Base-by-base conservation (phyloP, 179 eudicot species). In the Silene noctiflora region DNA sequence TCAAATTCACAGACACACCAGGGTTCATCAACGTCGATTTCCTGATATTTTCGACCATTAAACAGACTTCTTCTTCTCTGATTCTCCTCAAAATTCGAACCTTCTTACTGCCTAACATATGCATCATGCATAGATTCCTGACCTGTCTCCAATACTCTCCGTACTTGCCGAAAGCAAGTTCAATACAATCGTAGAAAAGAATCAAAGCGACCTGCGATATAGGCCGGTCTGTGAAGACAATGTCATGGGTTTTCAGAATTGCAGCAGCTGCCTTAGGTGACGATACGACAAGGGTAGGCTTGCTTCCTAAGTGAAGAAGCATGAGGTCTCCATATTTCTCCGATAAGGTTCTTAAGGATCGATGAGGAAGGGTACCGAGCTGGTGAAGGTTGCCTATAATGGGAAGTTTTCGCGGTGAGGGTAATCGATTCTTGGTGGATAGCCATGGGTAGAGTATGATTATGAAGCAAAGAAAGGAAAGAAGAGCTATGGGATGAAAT, bases 371-470 rank as follows among this genome's bases (percentile, higher is more conserved):
- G 11, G 16, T 19, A 24, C 85, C 84, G 0, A 84, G 72, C 25
- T 86, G 86, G 78, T 84, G 87, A 65, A 88, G 78, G 80, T 88
- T 84, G 12, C 91, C 91, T 27, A 88, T 31, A 11, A 86, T 74
- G 10, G 89, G 91, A 16, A 84, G 84, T 76, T 73, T 86, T 74
- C 77, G 67, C 0, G 89, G 91, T 0, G 91, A 86, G 29, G 88
- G 91, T 63, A 84, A 85, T 42, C 14, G 31, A 25, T 62, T 9
- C 4, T 7, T 64, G 44, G n/a, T 6, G 13, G 2, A 12, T 13
- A 69, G 67, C 73, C 72, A 62, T 66, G 74, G 80, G 77, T 62
- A 29, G 1, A 84, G 73, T 55, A 81, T 71, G 67, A 72, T 19
- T 31, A 67, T 5, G 13, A 75, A n/a, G 67, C 72, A 0, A 10